These are phyloP conservation scores for Nevesoporus exiguus DNA, from an alignment of 768 basidiomycete species.

Conservation along the genomic window DNA sequence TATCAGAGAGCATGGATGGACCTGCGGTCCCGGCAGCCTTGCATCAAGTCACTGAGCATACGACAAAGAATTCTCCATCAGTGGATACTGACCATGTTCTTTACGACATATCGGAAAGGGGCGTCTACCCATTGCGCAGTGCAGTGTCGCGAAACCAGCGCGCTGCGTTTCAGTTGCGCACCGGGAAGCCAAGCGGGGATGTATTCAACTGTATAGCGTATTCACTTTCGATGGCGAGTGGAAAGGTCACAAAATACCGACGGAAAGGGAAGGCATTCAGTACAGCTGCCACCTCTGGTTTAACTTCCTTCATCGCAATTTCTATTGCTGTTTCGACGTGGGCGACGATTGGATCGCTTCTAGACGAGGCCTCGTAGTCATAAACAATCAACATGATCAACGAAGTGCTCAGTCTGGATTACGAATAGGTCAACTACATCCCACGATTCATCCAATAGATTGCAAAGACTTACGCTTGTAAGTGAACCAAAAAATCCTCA, in stretches of 20 bases:
- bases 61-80: neutral
- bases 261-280: neutral
- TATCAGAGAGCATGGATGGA: neutral
- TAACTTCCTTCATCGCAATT: neutral
- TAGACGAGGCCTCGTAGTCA: neutral
- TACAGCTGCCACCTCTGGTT: neutral
- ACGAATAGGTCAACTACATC: neutral
- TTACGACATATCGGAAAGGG: neutral
- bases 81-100: neutral
- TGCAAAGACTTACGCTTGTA: neutral
- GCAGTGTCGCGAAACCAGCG: neutral
- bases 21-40: neutral
- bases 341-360: neutral
- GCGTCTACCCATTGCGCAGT: neutral
- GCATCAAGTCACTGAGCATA: neutral
- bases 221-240: neutral
- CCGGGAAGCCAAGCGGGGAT: neutral
- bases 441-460: neutral
- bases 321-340: neutral
- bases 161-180: neutral
- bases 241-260: neutral
- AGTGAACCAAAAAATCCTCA: neutral
- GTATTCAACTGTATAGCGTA: neutral
- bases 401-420: neutral
- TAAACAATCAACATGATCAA: neutral